Conservation (phyloP, 2,329 filamentous ascomycete species). For the Blastomyces parvus region DNA sequence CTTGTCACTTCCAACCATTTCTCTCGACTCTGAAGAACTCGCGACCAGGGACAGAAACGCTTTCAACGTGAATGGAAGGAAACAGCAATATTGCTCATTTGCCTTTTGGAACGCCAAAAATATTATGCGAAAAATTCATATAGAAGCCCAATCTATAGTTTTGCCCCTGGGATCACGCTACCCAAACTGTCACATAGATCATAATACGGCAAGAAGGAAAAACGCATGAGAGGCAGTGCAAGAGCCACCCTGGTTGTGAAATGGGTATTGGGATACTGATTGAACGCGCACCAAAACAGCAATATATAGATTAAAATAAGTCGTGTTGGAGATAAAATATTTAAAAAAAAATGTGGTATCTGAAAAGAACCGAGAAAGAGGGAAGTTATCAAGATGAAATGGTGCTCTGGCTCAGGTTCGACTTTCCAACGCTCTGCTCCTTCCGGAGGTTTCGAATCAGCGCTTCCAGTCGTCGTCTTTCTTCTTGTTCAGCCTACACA, state of each 20-base stretch:
- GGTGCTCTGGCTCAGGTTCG: slow-evolving; percentile 26
- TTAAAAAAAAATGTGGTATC: neutral
- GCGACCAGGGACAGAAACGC: neutral
- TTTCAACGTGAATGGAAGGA: neutral
- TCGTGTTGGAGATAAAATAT: neutral
- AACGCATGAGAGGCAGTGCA: neutral
- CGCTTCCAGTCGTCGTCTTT: slow-evolving; percentile 56
- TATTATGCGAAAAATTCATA: neutral
- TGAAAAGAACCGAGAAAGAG: neutral
- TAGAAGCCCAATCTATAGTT: neutral
- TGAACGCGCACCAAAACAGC: neutral
- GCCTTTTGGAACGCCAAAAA: neutral
- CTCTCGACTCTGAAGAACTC: neutral
- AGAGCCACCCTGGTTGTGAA: neutral
- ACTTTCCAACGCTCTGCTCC: slow-evolving; percentile 32
- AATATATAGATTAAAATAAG: neutral
- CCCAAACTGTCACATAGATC: neutral
- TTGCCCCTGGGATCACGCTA: neutral
- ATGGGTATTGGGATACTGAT: slow-evolving; percentile 5
- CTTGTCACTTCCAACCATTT: neutral
- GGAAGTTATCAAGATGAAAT: slow-evolving; percentile 26
- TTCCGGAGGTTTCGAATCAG: slow-evolving; percentile 45
- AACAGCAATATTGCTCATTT: neutral
- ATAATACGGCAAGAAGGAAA: neutral
- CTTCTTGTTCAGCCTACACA: slow-evolving; percentile 59